Evolutionary conservation across 1,139 yeast genomes (phyloP).

Genomic region (Saccharomyces hybrid): DNA sequence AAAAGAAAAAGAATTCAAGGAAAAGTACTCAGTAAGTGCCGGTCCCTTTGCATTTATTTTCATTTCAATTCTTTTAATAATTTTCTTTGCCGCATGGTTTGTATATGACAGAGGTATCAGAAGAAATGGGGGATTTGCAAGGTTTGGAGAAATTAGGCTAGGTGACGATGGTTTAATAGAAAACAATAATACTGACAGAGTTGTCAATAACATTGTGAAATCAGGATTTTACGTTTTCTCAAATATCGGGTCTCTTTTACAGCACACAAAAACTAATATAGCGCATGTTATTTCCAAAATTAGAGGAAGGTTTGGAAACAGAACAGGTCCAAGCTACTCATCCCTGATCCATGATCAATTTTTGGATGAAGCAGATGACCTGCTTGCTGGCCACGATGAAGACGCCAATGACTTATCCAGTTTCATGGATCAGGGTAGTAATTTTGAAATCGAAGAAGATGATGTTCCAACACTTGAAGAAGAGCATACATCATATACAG

Average conservation of each 20-base stretch:
- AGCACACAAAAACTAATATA: conserved; percentile 13
- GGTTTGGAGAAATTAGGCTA: conserved; percentile 80
- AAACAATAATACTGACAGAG: conserved; percentile 54
- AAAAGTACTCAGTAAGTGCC: conserved; percentile 44
- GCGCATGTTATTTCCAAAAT: conserved; percentile 10
- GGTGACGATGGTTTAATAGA: conserved; percentile 68
- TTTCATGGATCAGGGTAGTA: conserved; percentile 26
- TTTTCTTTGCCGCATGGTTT: conserved; percentile 59
- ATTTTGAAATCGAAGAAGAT: conserved; percentile 29
- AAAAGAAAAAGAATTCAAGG: conserved; percentile 55
- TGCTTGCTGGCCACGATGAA: conserved; percentile 32
- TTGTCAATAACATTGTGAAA: conserved; percentile 53
- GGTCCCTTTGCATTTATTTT: conserved; percentile 27
- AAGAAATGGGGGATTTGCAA: conserved; percentile 70
- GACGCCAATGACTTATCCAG: conserved; percentile 32
- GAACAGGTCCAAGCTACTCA: conserved; percentile 29
- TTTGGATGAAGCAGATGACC: conserved; percentile 31
- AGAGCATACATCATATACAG: conserved; percentile 13
- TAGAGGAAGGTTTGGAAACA: conserved; percentile 13
- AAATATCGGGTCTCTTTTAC: conserved; percentile 19
- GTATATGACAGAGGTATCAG: conserved; percentile 76
- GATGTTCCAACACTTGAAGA: conserved; percentile 8
- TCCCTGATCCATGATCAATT: conserved; percentile 30
- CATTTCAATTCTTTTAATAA: conserved; percentile 40
- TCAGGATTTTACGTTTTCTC: conserved; percentile 48